A percentile compares a stretch with the other conserved stretches of the same genome.
Evolutionary conservation across 768 basidiomycete genomes (phyloP).

Genomic region (Gymnopilus junonius): DNA sequence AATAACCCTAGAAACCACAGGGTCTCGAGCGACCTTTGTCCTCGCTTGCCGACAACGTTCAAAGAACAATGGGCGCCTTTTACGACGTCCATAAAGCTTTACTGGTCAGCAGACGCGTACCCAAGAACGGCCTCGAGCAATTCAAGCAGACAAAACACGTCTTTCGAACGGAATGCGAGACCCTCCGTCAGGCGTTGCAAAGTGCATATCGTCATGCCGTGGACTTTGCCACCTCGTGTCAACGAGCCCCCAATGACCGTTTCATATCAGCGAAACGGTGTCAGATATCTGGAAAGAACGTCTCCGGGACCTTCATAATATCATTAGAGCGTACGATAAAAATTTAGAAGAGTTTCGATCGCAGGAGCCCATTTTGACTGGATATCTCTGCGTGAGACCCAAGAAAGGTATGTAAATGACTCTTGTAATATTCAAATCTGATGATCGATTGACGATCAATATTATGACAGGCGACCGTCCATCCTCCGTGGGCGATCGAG

Average conservation of each 20-base stretch:
- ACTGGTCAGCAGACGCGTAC: conserved; percentile 8
- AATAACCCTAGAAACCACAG: conserved; percentile 7
- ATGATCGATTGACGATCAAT: neutral
- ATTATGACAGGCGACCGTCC: neutral
- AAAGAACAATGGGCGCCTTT: conserved; percentile 20
- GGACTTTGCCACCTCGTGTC: conserved; percentile 22
- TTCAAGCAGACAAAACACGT: conserved; percentile 19
- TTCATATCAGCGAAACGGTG: conserved; percentile 21
- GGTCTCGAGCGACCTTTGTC: conserved; percentile 20
- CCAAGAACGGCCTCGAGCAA: conserved; percentile 14
- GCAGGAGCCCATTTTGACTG: conserved; percentile 7
- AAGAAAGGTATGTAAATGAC: conserved; percentile 14
- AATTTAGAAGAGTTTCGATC: conserved; percentile 15
- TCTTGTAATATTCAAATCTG: neutral
- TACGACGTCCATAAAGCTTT: conserved; percentile 23
- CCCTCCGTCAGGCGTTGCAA: conserved; percentile 21
- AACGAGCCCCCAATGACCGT: conserved; percentile 24
- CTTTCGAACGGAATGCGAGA: conserved; percentile 22
- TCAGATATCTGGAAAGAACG: conserved; percentile 20
- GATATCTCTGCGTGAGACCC: neutral
- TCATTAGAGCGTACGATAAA: conserved; percentile 16
- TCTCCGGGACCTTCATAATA: conserved; percentile 20
- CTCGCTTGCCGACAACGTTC: conserved; percentile 21
- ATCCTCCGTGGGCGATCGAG: neutral
- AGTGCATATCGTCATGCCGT: conserved; percentile 23